Percentiles rank a stretch among this genome's conserved stretches.
Evolutionary conservation across 345 rosid genomes (phyloP).

Genomic region (Garcia nutans): DNA sequence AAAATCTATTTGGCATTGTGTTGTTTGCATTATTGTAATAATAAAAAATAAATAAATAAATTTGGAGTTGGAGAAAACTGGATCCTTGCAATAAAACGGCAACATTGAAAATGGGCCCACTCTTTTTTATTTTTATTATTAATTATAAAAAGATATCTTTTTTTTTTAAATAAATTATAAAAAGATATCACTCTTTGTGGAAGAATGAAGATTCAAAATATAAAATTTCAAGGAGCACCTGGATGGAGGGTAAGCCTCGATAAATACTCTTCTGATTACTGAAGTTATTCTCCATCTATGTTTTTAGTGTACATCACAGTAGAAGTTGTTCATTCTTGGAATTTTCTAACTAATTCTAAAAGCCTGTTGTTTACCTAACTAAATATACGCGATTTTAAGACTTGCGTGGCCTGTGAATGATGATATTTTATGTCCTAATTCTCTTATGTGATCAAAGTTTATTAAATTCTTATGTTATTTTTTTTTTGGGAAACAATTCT

Average conservation of each 20-base stretch:
- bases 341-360: not conserved
- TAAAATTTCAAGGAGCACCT: constrained; percentile 35
- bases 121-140: too few relatives aligned
- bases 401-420: not conserved
- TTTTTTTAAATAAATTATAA: too few relatives aligned
- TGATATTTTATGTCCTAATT: too few relatives aligned
- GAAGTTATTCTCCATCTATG: not conserved
- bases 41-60: too few relatives aligned
- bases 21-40: too few relatives aligned
- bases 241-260: constrained; percentile 39
- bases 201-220: constrained; percentile 20
- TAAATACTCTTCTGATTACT: not conserved
- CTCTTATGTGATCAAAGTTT: not conserved
- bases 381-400: not conserved
- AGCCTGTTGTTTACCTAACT: not conserved
- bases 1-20: too few relatives aligned
- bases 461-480: not conserved
- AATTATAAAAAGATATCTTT: too few relatives aligned
- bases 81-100: too few relatives aligned
- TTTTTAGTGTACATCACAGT: not conserved
- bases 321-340: not conserved
- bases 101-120: constrained; percentile 1
- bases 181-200: too few relatives aligned
- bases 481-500: too few relatives aligned
- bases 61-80: too few relatives aligned